These are phyloP conservation scores for Fagus crenata DNA, from an alignment of 306 rosid species.

Conservation along the genomic window DNA sequence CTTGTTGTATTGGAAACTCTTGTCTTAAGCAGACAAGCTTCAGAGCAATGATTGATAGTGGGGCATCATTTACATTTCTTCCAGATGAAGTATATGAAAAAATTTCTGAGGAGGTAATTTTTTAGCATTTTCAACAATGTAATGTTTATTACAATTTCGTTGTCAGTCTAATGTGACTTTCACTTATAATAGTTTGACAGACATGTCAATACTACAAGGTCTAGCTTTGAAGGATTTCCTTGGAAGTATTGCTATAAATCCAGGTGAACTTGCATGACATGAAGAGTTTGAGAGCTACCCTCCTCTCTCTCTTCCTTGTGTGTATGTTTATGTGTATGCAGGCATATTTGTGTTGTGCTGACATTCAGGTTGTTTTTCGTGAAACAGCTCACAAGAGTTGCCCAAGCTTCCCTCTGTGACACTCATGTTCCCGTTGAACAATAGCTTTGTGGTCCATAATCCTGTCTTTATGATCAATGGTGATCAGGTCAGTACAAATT, in stretches of 20 bases:
- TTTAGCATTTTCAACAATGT: slow-evolving; percentile 11
- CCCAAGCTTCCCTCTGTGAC: slow-evolving; percentile 70
- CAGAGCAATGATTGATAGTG: slow-evolving; percentile 78
- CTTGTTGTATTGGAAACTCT: slow-evolving; percentile 63
- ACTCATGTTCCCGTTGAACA: slow-evolving; percentile 66
- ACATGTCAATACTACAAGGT: slow-evolving; percentile 63
- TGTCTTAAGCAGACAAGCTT: slow-evolving; percentile 68
- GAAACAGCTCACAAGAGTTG: slow-evolving; percentile 56
- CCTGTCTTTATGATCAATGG: slow-evolving; percentile 51
- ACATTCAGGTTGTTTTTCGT: slow-evolving; percentile 6
- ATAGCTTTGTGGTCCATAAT: slow-evolving; percentile 70
- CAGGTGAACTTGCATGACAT: slow-evolving; percentile 47
- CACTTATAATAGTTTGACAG: slow-evolving; percentile 60
- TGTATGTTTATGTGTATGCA: not conserved
- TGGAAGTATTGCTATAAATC: slow-evolving; percentile 85
- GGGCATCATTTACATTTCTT: slow-evolving; percentile 87
- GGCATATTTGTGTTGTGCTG: slow-evolving; percentile 9
- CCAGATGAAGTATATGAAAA: slow-evolving; percentile 67
- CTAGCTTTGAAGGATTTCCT: slow-evolving; percentile 55
- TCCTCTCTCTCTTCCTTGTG: not conserved
- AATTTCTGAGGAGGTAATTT: slow-evolving; percentile 66
- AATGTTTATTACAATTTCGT: slow-evolving; percentile 12
- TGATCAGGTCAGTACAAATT: slow-evolving; percentile 52
- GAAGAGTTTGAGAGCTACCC: not conserved
- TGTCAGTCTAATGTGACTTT: slow-evolving; percentile 34